Conservation (phyloP, 768 basidiomycete genomes). For the Lactarius trivialis region DNA sequence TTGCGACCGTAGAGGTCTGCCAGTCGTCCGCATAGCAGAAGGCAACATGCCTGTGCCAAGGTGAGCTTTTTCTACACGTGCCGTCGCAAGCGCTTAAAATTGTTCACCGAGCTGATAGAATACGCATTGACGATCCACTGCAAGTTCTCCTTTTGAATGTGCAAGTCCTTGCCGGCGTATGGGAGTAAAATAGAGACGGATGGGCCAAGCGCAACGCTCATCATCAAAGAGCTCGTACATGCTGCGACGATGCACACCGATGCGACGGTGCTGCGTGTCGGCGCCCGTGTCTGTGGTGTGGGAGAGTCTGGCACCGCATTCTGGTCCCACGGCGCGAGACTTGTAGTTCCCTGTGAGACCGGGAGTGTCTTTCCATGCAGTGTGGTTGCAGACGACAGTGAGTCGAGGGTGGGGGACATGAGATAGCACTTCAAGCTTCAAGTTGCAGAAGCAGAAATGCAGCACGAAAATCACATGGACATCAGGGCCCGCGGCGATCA, state of each 20-base stretch:
- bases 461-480: too few species aligned
- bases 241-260: conserved; percentile 25
- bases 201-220: conserved; percentile 27
- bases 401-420: background rate
- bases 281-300: background rate
- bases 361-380: background rate
- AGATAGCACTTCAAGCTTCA: too few species aligned
- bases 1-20: conserved; percentile 79
- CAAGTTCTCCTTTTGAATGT: conserved; percentile 44
- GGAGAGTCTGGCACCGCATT: background rate
- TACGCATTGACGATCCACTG: conserved; percentile 69
- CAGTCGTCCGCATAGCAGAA: conserved; percentile 70
- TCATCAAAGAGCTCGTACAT: conserved; percentile 30
- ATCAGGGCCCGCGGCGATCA: too few species aligned
- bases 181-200: conserved; percentile 29
- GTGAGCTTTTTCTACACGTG: background rate
- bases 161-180: conserved; percentile 34
- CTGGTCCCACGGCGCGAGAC: background rate
- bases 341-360: background rate
- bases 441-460: too few species aligned
- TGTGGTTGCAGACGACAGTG: background rate
- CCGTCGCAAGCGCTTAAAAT: background rate
- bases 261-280: conserved; percentile 2
- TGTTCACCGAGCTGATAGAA: conserved; percentile 55
- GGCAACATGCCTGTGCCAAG: conserved; percentile 57